These are phyloP conservation scores for Lojkania enalia DNA, from an alignment of 2,329 filamentous ascomycete genomes.

Conservation along the genomic window DNA sequence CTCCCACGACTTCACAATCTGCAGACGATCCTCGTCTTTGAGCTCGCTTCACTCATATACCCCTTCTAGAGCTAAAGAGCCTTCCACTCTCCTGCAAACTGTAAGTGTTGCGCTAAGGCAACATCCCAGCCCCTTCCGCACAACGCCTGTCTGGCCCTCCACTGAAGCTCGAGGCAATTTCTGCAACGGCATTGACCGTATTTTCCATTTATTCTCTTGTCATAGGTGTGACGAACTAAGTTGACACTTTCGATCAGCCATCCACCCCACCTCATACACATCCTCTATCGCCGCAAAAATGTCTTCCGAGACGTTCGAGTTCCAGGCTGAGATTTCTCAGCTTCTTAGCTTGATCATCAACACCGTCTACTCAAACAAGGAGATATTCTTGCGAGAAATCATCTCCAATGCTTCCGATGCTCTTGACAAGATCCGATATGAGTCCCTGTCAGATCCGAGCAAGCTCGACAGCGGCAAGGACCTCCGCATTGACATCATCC, in stretches of 20 bases:
- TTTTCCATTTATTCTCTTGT: background rate
- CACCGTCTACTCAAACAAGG: slow-evolving; percentile 99
- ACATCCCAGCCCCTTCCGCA: background rate
- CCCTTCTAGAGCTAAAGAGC: background rate
- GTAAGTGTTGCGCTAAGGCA: background rate
- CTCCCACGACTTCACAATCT: background rate
- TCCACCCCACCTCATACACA: background rate
- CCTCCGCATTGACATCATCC: slow-evolving; percentile 98
- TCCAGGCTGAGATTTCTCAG: slow-evolving; percentile 99
- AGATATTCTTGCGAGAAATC: slow-evolving; percentile 98
- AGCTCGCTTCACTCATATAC: background rate
- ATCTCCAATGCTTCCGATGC: slow-evolving; percentile 99
- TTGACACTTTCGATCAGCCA: background rate
- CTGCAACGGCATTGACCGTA: no score
- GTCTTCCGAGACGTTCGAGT: slow-evolving; percentile 89
- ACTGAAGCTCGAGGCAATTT: background rate
- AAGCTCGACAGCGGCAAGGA: slow-evolving; percentile 98
- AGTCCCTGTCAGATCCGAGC: slow-evolving; percentile 93
- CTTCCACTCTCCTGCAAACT: background rate
- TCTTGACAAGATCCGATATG: slow-evolving; percentile 99
- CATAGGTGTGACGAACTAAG: background rate
- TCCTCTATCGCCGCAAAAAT: slow-evolving; percentile 40
- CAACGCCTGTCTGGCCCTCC: background rate
- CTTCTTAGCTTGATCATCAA: slow-evolving; percentile 99
- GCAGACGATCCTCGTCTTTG: no score